Conservation (phyloP, 2,329 filamentous ascomycete species). For the Claviceps paspali region DNA sequence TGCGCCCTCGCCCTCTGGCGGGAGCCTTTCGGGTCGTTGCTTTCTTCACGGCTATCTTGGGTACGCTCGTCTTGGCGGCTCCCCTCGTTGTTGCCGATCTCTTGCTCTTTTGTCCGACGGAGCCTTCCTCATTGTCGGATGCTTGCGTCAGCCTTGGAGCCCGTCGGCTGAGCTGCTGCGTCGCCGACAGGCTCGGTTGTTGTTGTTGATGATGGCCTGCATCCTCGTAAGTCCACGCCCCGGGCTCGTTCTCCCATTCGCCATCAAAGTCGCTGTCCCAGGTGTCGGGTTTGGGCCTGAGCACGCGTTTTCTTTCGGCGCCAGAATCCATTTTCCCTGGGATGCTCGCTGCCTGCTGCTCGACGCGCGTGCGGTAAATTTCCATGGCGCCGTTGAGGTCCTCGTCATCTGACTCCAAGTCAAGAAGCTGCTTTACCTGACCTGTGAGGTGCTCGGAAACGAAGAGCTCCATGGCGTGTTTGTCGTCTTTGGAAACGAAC, state of each 20-base stretch:
- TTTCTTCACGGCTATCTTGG: conserved; percentile 22
- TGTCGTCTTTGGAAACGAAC: conserved; percentile 92
- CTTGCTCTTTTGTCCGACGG: conserved; percentile 19
- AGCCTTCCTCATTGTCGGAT: conserved; percentile 11
- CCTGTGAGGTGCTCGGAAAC: conserved; percentile 55
- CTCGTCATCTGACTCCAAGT: conserved; percentile 46
- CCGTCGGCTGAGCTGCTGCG: conserved; percentile 6
- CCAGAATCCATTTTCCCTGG: conserved; percentile 26
- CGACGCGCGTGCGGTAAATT: conserved; percentile 51
- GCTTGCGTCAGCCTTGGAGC: conserved; percentile 9
- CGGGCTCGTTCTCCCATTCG: conserved; percentile 66
- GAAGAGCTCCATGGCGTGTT: conserved; percentile 74
- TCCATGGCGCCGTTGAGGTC: conserved; percentile 64
- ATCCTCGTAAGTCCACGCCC: conserved; percentile 30
- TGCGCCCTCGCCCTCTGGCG: conserved; percentile 24
- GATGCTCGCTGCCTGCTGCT: conserved; percentile 52
- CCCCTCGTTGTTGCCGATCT: conserved; percentile 13
- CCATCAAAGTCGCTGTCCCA: conserved; percentile 92
- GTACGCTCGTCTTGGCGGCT: conserved; percentile 13
- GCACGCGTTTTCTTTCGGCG: conserved; percentile 23
- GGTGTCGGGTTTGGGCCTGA: conserved; percentile 60
- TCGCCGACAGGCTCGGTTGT: conserved; percentile 5
- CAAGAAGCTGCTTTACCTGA: conserved; percentile 56
- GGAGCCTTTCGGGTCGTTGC: conserved; percentile 31
- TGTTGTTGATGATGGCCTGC: conserved; percentile 8